Percentiles rank a stretch among this genome's conserved stretches.
phyloP scores from a whole-genome alignment of 2,329 filamentous ascomycete species.

The Leptographium lundbergii region DNA sequence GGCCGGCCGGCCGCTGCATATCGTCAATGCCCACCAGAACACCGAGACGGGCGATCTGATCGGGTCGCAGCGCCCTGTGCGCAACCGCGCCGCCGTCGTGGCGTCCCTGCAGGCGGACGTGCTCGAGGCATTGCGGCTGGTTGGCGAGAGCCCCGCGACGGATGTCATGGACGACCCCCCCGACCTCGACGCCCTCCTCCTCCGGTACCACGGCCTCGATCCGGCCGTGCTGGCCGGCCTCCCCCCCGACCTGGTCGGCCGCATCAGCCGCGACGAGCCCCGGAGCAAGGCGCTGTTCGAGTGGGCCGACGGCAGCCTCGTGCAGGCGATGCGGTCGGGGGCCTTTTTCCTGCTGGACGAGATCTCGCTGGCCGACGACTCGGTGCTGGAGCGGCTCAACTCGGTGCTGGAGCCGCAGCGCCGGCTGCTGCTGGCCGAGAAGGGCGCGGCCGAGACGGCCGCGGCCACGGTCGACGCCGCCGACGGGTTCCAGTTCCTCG shows the following conservation, averaged over 20 bases:
- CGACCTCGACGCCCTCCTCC: slow-evolving; percentile 42
- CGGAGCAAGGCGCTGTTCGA: slow-evolving; percentile 83
- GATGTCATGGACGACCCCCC: slow-evolving; percentile 18
- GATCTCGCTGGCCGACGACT: slow-evolving; percentile 95
- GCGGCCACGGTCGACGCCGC: slow-evolving; percentile 67
- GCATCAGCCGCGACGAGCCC: slow-evolving; percentile 34
- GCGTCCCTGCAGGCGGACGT: slow-evolving; percentile 45
- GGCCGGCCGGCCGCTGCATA: slow-evolving; percentile 62
- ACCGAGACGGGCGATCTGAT: slow-evolving; percentile 96
- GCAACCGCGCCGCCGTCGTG: slow-evolving; percentile 67
- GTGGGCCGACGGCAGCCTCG: slow-evolving; percentile 88
- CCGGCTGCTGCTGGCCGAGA: slow-evolving; percentile 82
- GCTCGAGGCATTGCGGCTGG: slow-evolving; percentile 3
- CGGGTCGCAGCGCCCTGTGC: slow-evolving; percentile 80
- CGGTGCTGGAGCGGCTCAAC: slow-evolving; percentile 89
- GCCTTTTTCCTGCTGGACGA: slow-evolving; percentile 92
- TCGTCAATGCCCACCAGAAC: slow-evolving; percentile 96
- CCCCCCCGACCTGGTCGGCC: slow-evolving; percentile 32
- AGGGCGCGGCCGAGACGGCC: slow-evolving; percentile 51
- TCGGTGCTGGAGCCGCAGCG: slow-evolving; percentile 86
- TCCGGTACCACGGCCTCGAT: slow-evolving; percentile 43
- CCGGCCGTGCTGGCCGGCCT: slow-evolving; percentile 30
- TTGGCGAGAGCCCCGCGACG: too few relatives aligned
- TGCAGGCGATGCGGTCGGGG: slow-evolving; percentile 83
- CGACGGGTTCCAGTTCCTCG: slow-evolving; percentile 85